Evolutionary conservation across 345 rosid species (phyloP).

Genomic region (Citrus sinensis): DNA sequence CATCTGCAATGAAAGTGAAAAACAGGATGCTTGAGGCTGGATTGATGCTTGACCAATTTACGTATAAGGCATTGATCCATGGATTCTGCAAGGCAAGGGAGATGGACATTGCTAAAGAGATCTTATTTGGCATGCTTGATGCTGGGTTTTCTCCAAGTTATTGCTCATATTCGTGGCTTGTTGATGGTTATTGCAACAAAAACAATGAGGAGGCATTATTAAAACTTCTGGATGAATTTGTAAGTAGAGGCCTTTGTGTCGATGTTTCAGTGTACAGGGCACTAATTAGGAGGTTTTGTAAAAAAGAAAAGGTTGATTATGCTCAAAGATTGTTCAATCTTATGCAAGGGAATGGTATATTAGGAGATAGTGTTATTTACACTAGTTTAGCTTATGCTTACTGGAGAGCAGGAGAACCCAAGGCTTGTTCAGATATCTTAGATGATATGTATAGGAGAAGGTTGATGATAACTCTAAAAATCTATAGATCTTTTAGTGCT

Average conservation of each 20-base stretch:
- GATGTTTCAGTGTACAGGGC: constrained; percentile 77
- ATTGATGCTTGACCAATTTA: constrained; percentile 56
- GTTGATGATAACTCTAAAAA: constrained; percentile 67
- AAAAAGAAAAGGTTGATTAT: constrained; percentile 53
- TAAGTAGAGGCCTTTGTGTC: constrained; percentile 46
- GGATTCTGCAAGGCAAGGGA: constrained; percentile 77
- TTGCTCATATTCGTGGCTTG: constrained; percentile 75
- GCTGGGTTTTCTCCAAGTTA: constrained; percentile 79
- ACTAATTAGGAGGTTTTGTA: constrained; percentile 79
- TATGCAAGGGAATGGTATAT: constrained; percentile 66
- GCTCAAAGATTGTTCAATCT: constrained; percentile 48
- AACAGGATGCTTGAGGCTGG: constrained; percentile 79
- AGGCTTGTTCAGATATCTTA: constrained; percentile 46
- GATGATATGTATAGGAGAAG: constrained; percentile 75
- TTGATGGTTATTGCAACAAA: constrained; percentile 63
- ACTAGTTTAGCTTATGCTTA: constrained; percentile 67
- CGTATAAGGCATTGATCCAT: constrained; percentile 75
- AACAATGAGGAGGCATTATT: constrained; percentile 44
- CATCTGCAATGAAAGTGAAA: constrained; percentile 81
- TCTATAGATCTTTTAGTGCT: constrained; percentile 57
- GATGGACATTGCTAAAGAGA: constrained; percentile 68
- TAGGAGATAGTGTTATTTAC: constrained; percentile 69
- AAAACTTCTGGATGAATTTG: constrained; percentile 59
- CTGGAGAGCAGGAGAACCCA: constrained; percentile 70
- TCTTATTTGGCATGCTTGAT: constrained; percentile 61